Base-by-base conservation (phyloP, 768 basidiomycete genomes). In the Tricholoma matsutake region DNA sequence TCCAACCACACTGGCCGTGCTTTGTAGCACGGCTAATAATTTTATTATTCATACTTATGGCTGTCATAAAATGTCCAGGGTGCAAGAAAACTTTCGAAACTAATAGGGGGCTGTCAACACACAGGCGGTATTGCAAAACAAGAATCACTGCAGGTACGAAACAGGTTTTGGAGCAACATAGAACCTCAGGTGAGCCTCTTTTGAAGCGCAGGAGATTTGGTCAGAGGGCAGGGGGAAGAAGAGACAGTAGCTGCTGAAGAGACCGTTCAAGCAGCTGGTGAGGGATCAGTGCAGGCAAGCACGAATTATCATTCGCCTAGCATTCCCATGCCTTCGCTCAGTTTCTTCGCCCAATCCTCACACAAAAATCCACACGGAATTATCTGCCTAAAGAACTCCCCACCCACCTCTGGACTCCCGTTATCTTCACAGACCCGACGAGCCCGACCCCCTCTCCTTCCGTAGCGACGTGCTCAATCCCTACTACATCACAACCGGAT, bases 11-110 rank as follows among this genome's bases (percentile, higher is more conserved):
- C 14, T 39, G 7, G 7, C 11, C 18, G 6, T 43, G 16, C 41
- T 43, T 39, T 39, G 13, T 43, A 49, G 59, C 65, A 60, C 61
- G 59, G 14, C 6, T 25, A 22, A 9, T 47, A 25, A 25, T 22
- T 25, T 47, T 22, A 25, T 25, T 39, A 11, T 39, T 39, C 13
- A 39, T 39, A 10, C 11, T 16, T 14, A 39, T 13, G 37, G 37
- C 37, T 39, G 37, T 39, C 7, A 39, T 39, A 13, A 39, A 39
- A 39, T 39, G 37, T 16, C 37, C 37, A 13, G 37, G 37, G 10
- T 39, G 37, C 14, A 13, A 39, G 13, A 39, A 39, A 14, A 39
- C 37, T 13, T 39, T 39, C 4, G 37, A 39, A 39, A 39, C 37
- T 16, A 39, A 16, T 39, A 16, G 37, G 5, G 37, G 37, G 13